A percentile compares a stretch with the other conserved stretches of the same genome.
Evolutionary conservation across 2,329 filamentous ascomycete genomes (phyloP).

Genomic region (Pseudogymnoascus sp.): DNA sequence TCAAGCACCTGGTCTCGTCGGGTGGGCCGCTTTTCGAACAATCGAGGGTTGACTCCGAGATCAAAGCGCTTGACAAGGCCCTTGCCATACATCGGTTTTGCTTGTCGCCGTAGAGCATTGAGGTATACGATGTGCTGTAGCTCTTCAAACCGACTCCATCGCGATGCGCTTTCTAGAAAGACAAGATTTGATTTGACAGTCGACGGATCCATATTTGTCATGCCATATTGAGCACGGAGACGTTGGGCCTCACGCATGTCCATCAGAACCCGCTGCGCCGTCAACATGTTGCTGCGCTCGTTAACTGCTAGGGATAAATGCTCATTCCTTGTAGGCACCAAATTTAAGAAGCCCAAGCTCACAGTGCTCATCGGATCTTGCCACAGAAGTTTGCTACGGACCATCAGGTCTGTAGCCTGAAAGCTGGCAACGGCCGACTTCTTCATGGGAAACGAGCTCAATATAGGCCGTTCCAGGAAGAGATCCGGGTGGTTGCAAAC

Average conservation of each 20-base stretch:
- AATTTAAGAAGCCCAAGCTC: conserved; percentile 69
- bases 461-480: conserved; percentile 91
- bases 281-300: conserved; percentile 56
- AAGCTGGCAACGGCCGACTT: conserved; percentile 70
- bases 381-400: conserved; percentile 60
- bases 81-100: conserved; percentile 73
- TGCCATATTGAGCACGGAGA: conserved; percentile 48
- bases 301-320: conserved; percentile 48
- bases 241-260: conserved; percentile 67
- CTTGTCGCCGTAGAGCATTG: conserved; percentile 73
- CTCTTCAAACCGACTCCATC: conserved; percentile 67
- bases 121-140: conserved; percentile 74
- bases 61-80: conserved; percentile 70
- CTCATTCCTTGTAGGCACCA: conserved; percentile 68
- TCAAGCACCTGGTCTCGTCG: conserved; percentile 57
- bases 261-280: conserved; percentile 61
- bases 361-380: conserved; percentile 56
- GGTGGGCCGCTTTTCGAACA: conserved; percentile 52
- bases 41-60: conserved; percentile 52
- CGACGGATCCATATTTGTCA: conserved; percentile 53
- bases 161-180: conserved; percentile 63
- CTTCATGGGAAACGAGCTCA: conserved; percentile 90
- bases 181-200: conserved; percentile 62
- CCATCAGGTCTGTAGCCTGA: conserved; percentile 61
- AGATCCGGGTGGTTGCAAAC: conserved; percentile 98